Base-by-base conservation (phyloP, 1,284 basidiomycete species). In the Earliella scabrosa region DNA sequence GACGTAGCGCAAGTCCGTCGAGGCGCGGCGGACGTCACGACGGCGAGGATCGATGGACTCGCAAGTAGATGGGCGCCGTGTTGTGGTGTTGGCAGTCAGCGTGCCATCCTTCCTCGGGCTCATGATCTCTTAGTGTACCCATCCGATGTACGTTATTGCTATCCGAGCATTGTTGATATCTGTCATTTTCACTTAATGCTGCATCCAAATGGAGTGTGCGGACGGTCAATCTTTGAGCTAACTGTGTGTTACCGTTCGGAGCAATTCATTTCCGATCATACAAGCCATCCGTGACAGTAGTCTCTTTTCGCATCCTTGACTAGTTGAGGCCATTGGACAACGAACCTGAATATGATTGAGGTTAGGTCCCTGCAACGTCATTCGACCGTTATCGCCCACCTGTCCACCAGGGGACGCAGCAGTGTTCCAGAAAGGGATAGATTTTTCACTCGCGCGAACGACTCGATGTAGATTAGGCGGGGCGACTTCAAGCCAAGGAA, bases 371-470 rank as follows among this genome's bases (percentile, higher is more conserved):
- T 13, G 39, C 26, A n/a, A 36, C n/a, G 11, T 7, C 16, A 6
- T 32, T 3, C 36, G 18, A 41, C 18, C 27, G 35, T 13, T 27
- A 31, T 31, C 26, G 18, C 80, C 66, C 73, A 90, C 82, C 87
- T 84, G 73, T 98, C 95, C 7, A 94, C 95, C 38, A 97, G 75
- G 9, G 83, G 84, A 32, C 86, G 81, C 20, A 98, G 77, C 40
- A 99, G 75, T 66, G 84, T 92, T 24, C 88, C 97, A 21, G 95
- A 94, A 16, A 98, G 78, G 13, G 93, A 97, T 18, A 98, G 78
- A 0, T 82, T 81, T 27, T 76, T 79, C 6, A 98, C 95, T 14
- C 97, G 87, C 6, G 97, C 95, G 69, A 97, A 97, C 0, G 95
- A 96, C 73, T 99, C 97, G 40, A 98, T 79, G 71, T 98, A 99